A percentile compares a stretch with the other conserved stretches of the same genome.
Conservation (phyloP, 371 early-diverging fungal species). For the Nematocida sp. region DNA sequence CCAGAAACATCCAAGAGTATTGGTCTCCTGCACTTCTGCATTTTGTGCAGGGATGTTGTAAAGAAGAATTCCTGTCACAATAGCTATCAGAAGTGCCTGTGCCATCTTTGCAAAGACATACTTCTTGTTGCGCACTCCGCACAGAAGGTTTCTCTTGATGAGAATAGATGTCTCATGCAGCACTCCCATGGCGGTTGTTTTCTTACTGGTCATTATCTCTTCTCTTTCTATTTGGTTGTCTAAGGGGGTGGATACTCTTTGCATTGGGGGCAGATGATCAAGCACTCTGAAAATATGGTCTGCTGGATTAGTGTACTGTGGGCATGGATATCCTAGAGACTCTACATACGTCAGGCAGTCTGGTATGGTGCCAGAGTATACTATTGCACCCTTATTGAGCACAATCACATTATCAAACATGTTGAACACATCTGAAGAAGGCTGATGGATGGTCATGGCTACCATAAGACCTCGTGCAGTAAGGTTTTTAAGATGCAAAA, state of each 20-base stretch:
- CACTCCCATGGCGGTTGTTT: not conserved
- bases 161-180: constrained; percentile 14
- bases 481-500: constrained; percentile 72
- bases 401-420: constrained; percentile 57
- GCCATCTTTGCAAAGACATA: constrained; percentile 31
- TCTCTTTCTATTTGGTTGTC: not conserved
- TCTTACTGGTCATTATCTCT: not conserved
- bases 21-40: constrained; percentile 28
- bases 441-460: constrained; percentile 56
- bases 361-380: constrained; percentile 66
- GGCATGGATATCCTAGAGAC: constrained; percentile 72
- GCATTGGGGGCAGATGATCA: constrained; percentile 9
- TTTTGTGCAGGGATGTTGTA: constrained; percentile 44
- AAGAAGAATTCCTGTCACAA: constrained; percentile 41
- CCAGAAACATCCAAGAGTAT: constrained; percentile 46
- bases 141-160: constrained; percentile 30
- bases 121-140: constrained; percentile 37
- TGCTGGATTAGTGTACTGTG: constrained; percentile 79
- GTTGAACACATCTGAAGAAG: constrained; percentile 53
- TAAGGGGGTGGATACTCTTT: not conserved
- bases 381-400: constrained; percentile 34
- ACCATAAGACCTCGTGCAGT: constrained; percentile 68
- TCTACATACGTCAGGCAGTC: constrained; percentile 67
- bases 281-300: constrained; percentile 66
- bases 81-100: constrained; percentile 30